Conservation (phyloP, 495 filamentous ascomycete species). For the Tuber indicum region DNA sequence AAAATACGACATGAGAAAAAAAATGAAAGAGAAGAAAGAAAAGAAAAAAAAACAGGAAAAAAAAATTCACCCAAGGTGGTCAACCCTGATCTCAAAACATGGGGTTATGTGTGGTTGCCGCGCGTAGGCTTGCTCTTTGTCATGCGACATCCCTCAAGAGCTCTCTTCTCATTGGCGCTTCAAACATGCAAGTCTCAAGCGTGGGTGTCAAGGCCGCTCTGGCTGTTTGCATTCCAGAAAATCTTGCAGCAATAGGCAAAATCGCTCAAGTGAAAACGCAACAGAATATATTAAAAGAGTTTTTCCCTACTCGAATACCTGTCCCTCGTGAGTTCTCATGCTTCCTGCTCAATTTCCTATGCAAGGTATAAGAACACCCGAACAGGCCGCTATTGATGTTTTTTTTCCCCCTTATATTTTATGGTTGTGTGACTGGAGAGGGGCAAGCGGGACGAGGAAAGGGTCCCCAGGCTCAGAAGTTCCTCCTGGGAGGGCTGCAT, state of each 20-base stretch:
- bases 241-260: slow-evolving; percentile 32
- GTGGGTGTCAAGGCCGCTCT: slow-evolving; percentile 22
- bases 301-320: slow-evolving; percentile 4
- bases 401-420: not conserved
- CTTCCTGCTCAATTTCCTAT: slow-evolving; percentile 5
- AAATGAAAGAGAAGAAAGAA: slow-evolving; percentile 19
- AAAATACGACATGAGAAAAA: slow-evolving; percentile 4
- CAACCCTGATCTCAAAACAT: slow-evolving; percentile 33
- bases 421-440: not conserved
- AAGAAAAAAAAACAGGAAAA: slow-evolving; percentile 15
- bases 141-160: slow-evolving; percentile 24
- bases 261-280: slow-evolving; percentile 32
- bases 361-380: slow-evolving; percentile 5
- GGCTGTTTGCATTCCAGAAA: slow-evolving; percentile 34
- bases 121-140: slow-evolving; percentile 8
- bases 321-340: not conserved
- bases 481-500: not conserved
- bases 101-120: slow-evolving; percentile 14
- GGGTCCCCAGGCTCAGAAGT: not conserved
- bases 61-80: not conserved
- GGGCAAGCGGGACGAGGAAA: not conserved
- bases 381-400: slow-evolving; percentile 1
- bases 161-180: slow-evolving; percentile 22
- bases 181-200: slow-evolving; percentile 15
- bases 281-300: slow-evolving; percentile 27